Percentiles rank a stretch among this genome's conserved stretches.
Evolutionary conservation across 805 yeast species (phyloP).

Genomic region (Saturnispora halmiae): DNA sequence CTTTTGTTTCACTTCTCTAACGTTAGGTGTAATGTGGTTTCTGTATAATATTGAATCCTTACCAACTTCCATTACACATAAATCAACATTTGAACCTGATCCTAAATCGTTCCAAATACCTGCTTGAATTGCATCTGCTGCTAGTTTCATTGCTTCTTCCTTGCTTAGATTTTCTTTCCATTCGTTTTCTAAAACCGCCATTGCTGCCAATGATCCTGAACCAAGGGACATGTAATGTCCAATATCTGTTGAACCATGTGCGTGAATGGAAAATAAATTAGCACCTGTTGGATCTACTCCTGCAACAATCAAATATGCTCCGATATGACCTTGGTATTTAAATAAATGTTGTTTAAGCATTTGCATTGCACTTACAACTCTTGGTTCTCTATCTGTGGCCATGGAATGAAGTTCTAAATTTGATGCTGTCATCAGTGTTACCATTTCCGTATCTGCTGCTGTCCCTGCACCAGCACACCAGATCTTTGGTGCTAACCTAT

Average conservation of each 20-base stretch:
- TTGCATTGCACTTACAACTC: slow-evolving; percentile 89
- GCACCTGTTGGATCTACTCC: slow-evolving; percentile 97
- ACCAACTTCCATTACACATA: slow-evolving; percentile 93
- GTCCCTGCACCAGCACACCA: slow-evolving; percentile 99
- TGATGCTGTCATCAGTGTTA: slow-evolving; percentile 85
- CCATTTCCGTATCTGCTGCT: slow-evolving; percentile 99
- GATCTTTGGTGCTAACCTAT: slow-evolving; percentile 78
- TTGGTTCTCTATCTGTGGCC: slow-evolving; percentile 70
- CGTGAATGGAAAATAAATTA: slow-evolving; percentile 85
- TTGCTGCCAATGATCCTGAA: slow-evolving; percentile 95
- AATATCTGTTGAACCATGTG: slow-evolving; percentile 96
- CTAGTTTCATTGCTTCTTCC: slow-evolving; percentile 87
- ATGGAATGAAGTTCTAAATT: slow-evolving; percentile 85
- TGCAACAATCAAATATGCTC: slow-evolving; percentile 96
- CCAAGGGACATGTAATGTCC: slow-evolving; percentile 91
- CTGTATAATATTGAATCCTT: slow-evolving; percentile 78
- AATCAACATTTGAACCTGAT: slow-evolving; percentile 95
- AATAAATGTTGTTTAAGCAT: slow-evolving; percentile 91
- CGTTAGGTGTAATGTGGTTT: slow-evolving; percentile 87
- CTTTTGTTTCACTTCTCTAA: slow-evolving; percentile 70
- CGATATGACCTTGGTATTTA: slow-evolving; percentile 94
- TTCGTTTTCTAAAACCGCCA: slow-evolving; percentile 88
- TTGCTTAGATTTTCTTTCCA: slow-evolving; percentile 73
- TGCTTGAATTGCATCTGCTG: slow-evolving; percentile 88
- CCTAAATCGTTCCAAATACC: slow-evolving; percentile 99